phyloP scores from a whole-genome alignment of 208 protist species.

The Herpetomonas tarakana region DNA sequence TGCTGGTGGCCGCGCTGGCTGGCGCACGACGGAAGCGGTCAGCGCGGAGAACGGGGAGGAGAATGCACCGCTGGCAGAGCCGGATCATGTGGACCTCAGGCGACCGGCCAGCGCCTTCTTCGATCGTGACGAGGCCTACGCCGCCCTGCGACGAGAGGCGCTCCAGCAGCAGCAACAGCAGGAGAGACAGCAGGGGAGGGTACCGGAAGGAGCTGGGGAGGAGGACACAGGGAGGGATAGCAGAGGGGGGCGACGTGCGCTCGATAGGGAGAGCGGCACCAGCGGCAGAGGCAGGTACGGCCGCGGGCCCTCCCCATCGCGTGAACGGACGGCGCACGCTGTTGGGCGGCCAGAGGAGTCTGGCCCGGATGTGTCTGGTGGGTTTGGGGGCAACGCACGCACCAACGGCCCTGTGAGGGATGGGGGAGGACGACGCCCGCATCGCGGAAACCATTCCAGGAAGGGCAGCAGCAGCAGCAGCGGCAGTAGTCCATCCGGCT shows the following conservation, averaged over 20 bases:
- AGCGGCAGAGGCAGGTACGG: too few species aligned
- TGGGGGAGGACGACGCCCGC: not conserved
- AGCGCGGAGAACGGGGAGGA: not conserved
- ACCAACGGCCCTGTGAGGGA: too few species aligned
- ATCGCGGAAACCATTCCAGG: not conserved
- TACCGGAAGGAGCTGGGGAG: not conserved
- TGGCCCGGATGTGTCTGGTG: too few species aligned
- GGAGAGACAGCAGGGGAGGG: not conserved
- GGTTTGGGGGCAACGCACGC: too few species aligned
- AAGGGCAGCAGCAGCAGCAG: constrained; percentile 2
- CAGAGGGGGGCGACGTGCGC: constrained; percentile 1
- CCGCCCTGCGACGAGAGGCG: not conserved
- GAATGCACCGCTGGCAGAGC: not conserved
- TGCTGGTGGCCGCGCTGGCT: not conserved
- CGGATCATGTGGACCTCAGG: constrained; percentile 1
- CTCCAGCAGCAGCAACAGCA: not conserved
- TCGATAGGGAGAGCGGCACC: too few species aligned
- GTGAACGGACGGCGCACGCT: too few species aligned
- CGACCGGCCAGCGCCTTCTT: not conserved
- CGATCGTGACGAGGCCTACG: not conserved
- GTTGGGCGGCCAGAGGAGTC: too few species aligned
- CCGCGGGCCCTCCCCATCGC: too few species aligned
- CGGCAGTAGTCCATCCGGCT: too few species aligned
- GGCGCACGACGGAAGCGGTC: constrained; percentile 1
- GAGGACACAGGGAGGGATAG: not conserved